Evolutionary conservation across 768 basidiomycete species (phyloP).

Genomic region (Lyophyllum atratum): DNA sequence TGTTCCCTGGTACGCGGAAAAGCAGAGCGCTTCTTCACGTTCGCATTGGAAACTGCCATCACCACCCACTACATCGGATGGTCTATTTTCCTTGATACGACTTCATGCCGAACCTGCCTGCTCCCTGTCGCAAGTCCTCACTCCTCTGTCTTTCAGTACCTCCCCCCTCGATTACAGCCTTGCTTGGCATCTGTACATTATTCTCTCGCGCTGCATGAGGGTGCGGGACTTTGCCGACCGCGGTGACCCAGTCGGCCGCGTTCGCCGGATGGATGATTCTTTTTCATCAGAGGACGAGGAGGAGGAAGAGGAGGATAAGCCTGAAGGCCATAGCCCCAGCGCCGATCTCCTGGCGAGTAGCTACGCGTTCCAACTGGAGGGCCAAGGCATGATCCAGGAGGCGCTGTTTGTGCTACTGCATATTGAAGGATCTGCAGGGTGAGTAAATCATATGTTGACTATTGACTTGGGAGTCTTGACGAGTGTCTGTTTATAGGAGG

Average conservation of each 20-base stretch:
- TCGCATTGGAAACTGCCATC: conserved; percentile 44
- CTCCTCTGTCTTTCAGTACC: conserved; percentile 72
- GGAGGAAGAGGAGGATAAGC: conserved; percentile 44
- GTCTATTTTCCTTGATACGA: conserved; percentile 79
- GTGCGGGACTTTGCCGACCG: conserved; percentile 90
- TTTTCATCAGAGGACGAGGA: conserved; percentile 34
- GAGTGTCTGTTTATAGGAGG: conserved; percentile 50
- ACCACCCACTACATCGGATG: conserved; percentile 58
- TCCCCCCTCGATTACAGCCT: conserved; percentile 81
- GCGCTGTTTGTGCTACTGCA: conserved; percentile 90
- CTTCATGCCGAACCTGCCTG: conserved; percentile 73
- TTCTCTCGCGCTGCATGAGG: conserved; percentile 81
- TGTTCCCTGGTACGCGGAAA: conserved; percentile 53
- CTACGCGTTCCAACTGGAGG: conserved; percentile 88
- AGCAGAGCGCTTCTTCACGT: conserved; percentile 10
- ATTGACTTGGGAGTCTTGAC: conserved; percentile 5
- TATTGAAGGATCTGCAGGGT: conserved; percentile 81
- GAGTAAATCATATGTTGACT: conserved; percentile 33
- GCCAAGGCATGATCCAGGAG: conserved; percentile 77
- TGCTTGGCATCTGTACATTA: conserved; percentile 90
- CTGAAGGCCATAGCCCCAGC: conserved; percentile 78
- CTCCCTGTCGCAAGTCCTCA: conserved; percentile 68
- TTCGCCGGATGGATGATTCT: conserved; percentile 27
- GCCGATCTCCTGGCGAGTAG: conserved; percentile 82
- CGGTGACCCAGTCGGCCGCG: conserved; percentile 42